Conservation (phyloP, 257 asterid genomes). For the Nicotiana obtusifolia region DNA sequence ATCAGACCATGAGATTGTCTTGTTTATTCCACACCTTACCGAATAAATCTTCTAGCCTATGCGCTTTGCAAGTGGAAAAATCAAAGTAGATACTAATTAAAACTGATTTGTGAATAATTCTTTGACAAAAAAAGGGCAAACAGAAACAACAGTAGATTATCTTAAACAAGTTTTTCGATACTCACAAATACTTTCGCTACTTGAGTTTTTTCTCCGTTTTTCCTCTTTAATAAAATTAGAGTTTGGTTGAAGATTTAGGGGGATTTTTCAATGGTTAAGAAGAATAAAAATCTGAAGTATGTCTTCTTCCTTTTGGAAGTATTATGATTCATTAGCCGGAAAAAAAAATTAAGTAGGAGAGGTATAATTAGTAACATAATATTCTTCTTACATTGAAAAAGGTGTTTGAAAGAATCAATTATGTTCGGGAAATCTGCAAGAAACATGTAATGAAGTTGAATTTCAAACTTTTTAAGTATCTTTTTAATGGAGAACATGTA, state of each 20-base stretch:
- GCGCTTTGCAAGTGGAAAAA: not conserved
- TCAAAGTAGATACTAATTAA: not conserved
- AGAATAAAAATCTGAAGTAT: not conserved
- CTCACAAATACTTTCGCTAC: not conserved
- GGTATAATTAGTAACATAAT: conserved; percentile 4
- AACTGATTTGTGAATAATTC: not conserved
- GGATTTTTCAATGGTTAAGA: not conserved
- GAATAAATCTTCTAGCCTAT: not conserved
- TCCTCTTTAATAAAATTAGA: conserved; percentile 3
- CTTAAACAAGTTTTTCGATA: conserved; percentile 16
- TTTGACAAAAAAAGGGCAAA: not conserved
- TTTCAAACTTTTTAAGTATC: conserved; percentile 7
- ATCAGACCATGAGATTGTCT: not conserved
- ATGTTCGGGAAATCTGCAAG: not conserved
- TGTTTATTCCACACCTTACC: not conserved
- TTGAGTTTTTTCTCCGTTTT: not conserved
- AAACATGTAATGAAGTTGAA: conserved; percentile 4
- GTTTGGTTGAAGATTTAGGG: not conserved
- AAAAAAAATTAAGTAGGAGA: not conserved
- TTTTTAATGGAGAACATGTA: conserved; percentile 1
- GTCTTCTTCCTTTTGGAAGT: not conserved
- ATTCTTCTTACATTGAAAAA: conserved; percentile 13
- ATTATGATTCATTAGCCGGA: not conserved
- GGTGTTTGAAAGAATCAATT: conserved; percentile 24
- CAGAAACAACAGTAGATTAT: not conserved